These are phyloP conservation scores for Aquilaria agallochum DNA, from an alignment of 441 rosid genomes.

Conservation along the genomic window DNA sequence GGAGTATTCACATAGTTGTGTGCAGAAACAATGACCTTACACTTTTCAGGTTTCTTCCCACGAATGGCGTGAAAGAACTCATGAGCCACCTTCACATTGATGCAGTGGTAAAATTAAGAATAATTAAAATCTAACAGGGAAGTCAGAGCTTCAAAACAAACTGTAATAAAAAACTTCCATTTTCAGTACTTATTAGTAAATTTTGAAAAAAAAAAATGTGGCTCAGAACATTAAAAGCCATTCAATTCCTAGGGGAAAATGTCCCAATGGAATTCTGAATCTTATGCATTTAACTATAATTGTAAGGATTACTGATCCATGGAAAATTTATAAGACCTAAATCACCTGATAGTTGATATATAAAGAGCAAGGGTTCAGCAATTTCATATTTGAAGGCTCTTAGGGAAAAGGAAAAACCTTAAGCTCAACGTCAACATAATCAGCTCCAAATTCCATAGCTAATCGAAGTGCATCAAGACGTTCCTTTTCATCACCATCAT, in stretches of 20 bases:
- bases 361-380: background rate
- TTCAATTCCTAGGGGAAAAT: too few relatives aligned
- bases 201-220: too few relatives aligned
- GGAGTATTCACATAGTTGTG: slow-evolving; percentile 87
- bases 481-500: slow-evolving; percentile 77
- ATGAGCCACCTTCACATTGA: slow-evolving; percentile 57
- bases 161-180: too few relatives aligned
- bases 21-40: slow-evolving; percentile 75
- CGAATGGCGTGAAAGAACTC: slow-evolving; percentile 51
- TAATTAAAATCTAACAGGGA: background rate
- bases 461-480: slow-evolving; percentile 61
- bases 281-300: too few relatives aligned
- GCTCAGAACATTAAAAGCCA: too few relatives aligned
- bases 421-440: slow-evolving; percentile 90
- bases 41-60: slow-evolving; percentile 66
- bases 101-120: slow-evolving; percentile 3
- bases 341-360: background rate
- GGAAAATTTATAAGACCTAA: background rate
- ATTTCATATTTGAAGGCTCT: background rate
- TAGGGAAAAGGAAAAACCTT: slow-evolving; percentile 44
- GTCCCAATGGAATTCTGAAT: too few relatives aligned
- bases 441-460: slow-evolving; percentile 95
- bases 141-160: too few relatives aligned
- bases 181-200: too few relatives aligned
- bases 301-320: background rate